phyloP scores from a whole-genome alignment of 2,329 filamentous ascomycete species.

The Venturia carpophila region DNA sequence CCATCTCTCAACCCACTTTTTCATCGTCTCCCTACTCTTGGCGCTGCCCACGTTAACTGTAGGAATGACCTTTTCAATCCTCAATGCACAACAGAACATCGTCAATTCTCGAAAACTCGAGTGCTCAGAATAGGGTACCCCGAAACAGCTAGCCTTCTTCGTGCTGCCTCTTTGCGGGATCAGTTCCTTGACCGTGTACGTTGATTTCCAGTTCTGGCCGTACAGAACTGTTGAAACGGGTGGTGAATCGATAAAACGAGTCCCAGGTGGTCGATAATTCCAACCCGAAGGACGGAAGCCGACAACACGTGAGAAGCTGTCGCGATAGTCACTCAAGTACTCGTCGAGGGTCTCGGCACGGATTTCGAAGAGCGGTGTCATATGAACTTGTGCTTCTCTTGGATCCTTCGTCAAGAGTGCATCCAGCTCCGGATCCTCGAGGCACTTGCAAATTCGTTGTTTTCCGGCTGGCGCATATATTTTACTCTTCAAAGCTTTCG shows the following conservation, averaged over 20 bases:
- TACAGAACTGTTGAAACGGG: constrained; percentile 57
- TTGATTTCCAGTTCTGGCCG: constrained; percentile 64
- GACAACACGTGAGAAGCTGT: constrained; percentile 76
- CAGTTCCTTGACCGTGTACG: constrained; percentile 65
- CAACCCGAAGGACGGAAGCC: constrained; percentile 91
- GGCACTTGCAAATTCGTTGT: constrained; percentile 71
- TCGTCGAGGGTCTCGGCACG: constrained; percentile 83
- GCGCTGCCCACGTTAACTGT: constrained; percentile 78
- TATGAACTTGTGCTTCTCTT: constrained; percentile 84
- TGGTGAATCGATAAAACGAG: constrained; percentile 54
- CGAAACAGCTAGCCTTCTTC: constrained; percentile 75
- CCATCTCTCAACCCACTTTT: constrained; percentile 58
- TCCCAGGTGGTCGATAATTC: constrained; percentile 73
- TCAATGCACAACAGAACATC: constrained; percentile 80
- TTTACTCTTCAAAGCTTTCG: constrained; percentile 73
- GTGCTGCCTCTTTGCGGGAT: constrained; percentile 77
- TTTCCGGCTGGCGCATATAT: constrained; percentile 83
- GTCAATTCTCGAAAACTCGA: constrained; percentile 90
- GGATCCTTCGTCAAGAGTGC: constrained; percentile 72
- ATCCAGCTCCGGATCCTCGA: constrained; percentile 77
- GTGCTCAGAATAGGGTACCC: constrained; percentile 93
- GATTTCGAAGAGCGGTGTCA: constrained; percentile 94
- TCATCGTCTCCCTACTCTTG: constrained; percentile 58
- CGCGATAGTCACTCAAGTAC: constrained; percentile 72
- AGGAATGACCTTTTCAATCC: constrained; percentile 83